Evolutionary conservation across 805 yeast species (phyloP), one percentile per base, ranked within the genome.

Genomic region (Metschnikowia anglica): DNA sequence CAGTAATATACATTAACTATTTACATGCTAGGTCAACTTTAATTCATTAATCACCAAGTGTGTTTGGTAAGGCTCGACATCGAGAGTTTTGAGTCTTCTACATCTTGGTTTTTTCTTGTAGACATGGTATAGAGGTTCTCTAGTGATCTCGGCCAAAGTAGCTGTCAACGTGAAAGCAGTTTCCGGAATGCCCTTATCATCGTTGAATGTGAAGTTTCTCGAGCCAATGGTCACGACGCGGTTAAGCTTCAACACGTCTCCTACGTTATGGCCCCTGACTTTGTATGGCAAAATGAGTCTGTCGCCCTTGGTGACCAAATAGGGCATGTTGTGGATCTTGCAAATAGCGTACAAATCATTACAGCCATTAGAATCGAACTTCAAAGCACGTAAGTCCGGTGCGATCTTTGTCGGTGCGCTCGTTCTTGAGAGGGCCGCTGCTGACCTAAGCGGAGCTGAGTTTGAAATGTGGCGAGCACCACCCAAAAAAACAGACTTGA

Each of bases 261-360:
- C 99, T 3, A 91, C 82, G 39, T 81, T 74, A 9, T 84, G 93
- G 41, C 80, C 77, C 55, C 81, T 83, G 71, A 93, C 60, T 50
- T 80, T 77, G 64, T 79, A 90, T 2, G 97, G 97, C 29, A 93
- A 65, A 18, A 81, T 76, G 39, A 93, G 77, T 51, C 74, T 77
- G 63, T 93, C 99, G 17, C 99, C 99, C 52, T 83, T 79, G 19
- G 98, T 89, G 13, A 93, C 93, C 48, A 93, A 70, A 58, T 87
- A 89, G 32, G 93, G 88, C 64, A 88, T 81, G 63, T 83, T 80
- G 68, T 88, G 93, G 28, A 93, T 77, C 53, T 79, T 81, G 52
- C 91, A 76, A 7, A 87, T 73, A 34, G 98, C 98, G 60, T 88
- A 93, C 24, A 91, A 65, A 48, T 78, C 79, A 32, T 57, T 51